These are phyloP conservation scores for Marasmius oreades DNA, from an alignment of 1,284 basidiomycete genomes.

Conservation along the genomic window DNA sequence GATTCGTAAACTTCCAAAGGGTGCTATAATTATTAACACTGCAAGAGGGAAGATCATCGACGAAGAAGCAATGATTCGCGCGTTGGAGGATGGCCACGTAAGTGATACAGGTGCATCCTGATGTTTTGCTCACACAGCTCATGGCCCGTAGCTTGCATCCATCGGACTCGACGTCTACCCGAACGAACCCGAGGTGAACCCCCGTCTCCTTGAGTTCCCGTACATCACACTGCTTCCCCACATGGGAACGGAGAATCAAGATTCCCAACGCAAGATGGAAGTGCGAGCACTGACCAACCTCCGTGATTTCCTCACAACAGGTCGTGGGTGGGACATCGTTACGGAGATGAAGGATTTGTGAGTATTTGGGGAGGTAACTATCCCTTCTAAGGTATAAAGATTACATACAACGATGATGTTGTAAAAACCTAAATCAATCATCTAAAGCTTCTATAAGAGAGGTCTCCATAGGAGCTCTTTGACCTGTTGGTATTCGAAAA, in stretches of 20 bases:
- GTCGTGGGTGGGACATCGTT: constrained; percentile 63
- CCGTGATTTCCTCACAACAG: constrained; percentile 60
- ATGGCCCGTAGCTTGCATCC: constrained; percentile 58
- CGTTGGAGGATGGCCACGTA: constrained; percentile 83
- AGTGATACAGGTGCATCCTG: constrained; percentile 24
- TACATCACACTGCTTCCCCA: constrained; percentile 86
- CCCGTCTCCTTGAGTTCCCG: constrained; percentile 73
- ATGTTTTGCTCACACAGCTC: constrained; percentile 7
- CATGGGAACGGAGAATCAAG: constrained; percentile 85
- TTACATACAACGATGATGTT: no score
- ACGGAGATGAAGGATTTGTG: constrained; percentile 45
- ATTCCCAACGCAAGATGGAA: constrained; percentile 83
- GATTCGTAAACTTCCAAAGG: constrained; percentile 80
- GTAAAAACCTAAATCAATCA: no score
- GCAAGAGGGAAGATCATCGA: constrained; percentile 89
- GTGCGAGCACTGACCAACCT: constrained; percentile 72
- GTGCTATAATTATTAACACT: constrained; percentile 84
- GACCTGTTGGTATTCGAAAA: no score
- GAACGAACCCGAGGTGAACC: constrained; percentile 84
- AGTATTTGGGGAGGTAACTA: background rate
- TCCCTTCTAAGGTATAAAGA: no score
- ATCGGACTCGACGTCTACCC: constrained; percentile 91
- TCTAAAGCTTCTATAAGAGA: no score
- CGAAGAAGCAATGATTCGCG: constrained; percentile 81
- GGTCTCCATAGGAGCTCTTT: no score